These are phyloP conservation scores for Chondrus crispus DNA, from an alignment of 23 red algal genomes.

Conservation along the genomic window DNA sequence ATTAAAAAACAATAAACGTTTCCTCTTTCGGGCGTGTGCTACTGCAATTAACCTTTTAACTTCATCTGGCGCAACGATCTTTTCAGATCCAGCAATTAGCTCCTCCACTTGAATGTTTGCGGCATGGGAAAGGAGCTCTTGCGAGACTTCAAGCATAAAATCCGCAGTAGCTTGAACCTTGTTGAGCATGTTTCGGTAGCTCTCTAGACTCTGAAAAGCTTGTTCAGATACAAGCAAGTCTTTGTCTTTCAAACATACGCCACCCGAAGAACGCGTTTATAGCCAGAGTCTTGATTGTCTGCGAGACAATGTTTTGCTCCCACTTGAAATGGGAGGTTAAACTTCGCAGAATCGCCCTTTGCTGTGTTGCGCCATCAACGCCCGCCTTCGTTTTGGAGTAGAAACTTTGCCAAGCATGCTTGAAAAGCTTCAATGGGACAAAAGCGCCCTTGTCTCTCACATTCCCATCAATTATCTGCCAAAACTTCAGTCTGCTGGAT, in stretches of 20 bases:
- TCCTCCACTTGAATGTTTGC: neutral
- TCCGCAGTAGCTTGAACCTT: slow-evolving; percentile 14
- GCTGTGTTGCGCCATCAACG: slow-evolving; percentile 13
- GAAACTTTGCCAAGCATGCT: slow-evolving; percentile 5
- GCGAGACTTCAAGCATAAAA: slow-evolving; percentile 10
- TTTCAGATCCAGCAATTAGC: too few relatives aligned
- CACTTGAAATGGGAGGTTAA: slow-evolving; percentile 14
- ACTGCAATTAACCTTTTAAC: neutral
- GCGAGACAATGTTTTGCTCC: slow-evolving; percentile 12
- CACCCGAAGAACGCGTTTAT: slow-evolving; percentile 1
- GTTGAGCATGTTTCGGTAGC: neutral
- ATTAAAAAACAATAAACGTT: slow-evolving; percentile 13
- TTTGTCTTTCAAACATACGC: neutral
- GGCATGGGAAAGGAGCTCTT: slow-evolving; percentile 3
- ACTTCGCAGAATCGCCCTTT: neutral
- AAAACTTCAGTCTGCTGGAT: neutral
- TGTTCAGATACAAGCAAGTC: neutral
- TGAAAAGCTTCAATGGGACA: slow-evolving; percentile 5
- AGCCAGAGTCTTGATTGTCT: neutral
- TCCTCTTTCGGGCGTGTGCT: slow-evolving; percentile 7
- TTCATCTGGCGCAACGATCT: too few relatives aligned
- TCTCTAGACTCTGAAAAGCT: neutral
- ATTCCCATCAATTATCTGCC: neutral
- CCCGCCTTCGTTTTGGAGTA: slow-evolving; percentile 36
- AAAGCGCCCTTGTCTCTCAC: neutral